Evolutionary conservation across 2,329 filamentous ascomycete species (phyloP).

Genomic region (Fusarium sp.): DNA sequence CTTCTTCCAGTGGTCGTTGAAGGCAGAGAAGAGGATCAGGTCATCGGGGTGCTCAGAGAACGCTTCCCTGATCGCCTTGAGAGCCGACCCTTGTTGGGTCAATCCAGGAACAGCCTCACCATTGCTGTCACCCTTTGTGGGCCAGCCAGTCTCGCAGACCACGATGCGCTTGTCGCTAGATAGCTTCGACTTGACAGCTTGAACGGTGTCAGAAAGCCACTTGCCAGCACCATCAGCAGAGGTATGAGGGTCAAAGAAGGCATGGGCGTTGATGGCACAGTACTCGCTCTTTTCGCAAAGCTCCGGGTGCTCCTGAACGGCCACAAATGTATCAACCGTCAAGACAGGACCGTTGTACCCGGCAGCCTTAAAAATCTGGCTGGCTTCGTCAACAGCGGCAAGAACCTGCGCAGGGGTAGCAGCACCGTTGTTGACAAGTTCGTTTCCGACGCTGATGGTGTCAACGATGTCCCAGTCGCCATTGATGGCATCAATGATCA

Average conservation of each 20-base stretch:
- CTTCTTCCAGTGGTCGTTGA: slow-evolving; percentile 83
- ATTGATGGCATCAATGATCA: slow-evolving; percentile 68
- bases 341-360: slow-evolving; percentile 81
- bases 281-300: slow-evolving; percentile 81
- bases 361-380: slow-evolving; percentile 65
- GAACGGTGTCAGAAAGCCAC: slow-evolving; percentile 71
- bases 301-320: slow-evolving; percentile 71
- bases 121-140: slow-evolving; percentile 73
- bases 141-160: slow-evolving; percentile 89
- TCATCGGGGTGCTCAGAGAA: slow-evolving; percentile 64
- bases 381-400: slow-evolving; percentile 66
- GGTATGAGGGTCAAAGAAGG: slow-evolving; percentile 80
- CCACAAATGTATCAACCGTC: slow-evolving; percentile 81
- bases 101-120: slow-evolving; percentile 73
- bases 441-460: slow-evolving; percentile 83
- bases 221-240: slow-evolving; percentile 70
- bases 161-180: slow-evolving; percentile 68
- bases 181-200: slow-evolving; percentile 56
- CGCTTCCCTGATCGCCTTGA: slow-evolving; percentile 70
- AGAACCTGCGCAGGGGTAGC: slow-evolving; percentile 66
- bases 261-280: slow-evolving; percentile 83
- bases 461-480: slow-evolving; percentile 76
- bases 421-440: slow-evolving; percentile 75
- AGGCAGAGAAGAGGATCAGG: slow-evolving; percentile 81
- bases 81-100: slow-evolving; percentile 73